Base-by-base conservation (phyloP, 1,139 yeast genomes). In the Hansenula sp. region DNA sequence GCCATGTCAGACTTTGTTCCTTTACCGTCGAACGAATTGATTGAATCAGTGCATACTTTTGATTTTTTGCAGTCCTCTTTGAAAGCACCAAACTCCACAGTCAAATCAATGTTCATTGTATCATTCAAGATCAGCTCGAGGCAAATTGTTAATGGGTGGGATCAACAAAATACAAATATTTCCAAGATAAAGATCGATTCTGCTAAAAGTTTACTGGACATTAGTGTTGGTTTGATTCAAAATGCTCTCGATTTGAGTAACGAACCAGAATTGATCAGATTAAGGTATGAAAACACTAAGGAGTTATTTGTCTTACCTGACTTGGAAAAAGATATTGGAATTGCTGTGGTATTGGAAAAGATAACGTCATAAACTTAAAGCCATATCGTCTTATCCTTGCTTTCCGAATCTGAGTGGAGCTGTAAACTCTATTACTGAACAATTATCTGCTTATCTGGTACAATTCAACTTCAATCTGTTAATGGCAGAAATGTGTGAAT, bases 61-160 rank as follows among this genome's bases (percentile, higher is more conserved):
- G 38, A 36, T 5, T 36, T 36, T 9, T 12, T 36, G 10, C 38
- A 36, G 9, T 27, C 32, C 6, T 36, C 38, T 2, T 13, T 36
- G 6, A 36, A 27, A 13, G 27, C 38, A 11, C 38, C 38, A 27
- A 36, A n/a, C 7, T 27, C 38, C 32, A 36, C 4, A 15, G 38
- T 36, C 16, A 36, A 27, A 12, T 36, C 38, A 11, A 27, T 36
- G 38, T 27, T 27, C 17, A 36, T 36, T 4, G 6, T 36, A 10
- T 27, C 38, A 27, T 36, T 36, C 32, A 36, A 36, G 11, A 27
- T 36, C 17, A 27, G 32, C 9, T 27, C 38, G 1, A 25, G 27
- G 27, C 38, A 36, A n/a, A 36, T 36, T 17, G 16, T 36, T 5
- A 36, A 36, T 27, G 38, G 38, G 6, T 36, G 38, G 38, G 38